Percentiles rank a stretch among this genome's conserved stretches.
Evolutionary conservation across 345 rosid genomes (phyloP).

Genomic region (Cardamine resedifolia): DNA sequence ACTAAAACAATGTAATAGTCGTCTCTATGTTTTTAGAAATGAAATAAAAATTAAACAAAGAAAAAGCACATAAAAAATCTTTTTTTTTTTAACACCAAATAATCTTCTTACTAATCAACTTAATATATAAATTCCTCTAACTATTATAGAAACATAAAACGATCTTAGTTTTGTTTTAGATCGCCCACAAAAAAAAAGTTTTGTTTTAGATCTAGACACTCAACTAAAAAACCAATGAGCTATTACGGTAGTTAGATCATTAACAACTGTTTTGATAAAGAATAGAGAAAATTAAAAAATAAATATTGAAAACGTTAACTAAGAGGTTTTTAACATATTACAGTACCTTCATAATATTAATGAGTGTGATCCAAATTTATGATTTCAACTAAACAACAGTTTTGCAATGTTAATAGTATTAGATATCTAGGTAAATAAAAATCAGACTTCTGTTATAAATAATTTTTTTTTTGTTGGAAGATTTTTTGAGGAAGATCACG

Average conservation of each 20-base stretch:
- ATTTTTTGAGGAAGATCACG: too few species aligned
- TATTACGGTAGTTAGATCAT: too few species aligned
- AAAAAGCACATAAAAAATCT: neutral
- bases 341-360: neutral
- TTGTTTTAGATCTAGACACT: too few species aligned
- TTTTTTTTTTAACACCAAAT: neutral
- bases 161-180: neutral
- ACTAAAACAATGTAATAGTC: neutral
- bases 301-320: neutral
- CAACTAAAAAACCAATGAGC: neutral
- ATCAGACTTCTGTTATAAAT: neutral
- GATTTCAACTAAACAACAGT: neutral
- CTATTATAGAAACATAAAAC: too few species aligned
- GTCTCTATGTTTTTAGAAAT: neutral
- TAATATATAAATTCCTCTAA: neutral
- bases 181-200: too few species aligned
- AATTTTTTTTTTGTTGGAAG: too few species aligned
- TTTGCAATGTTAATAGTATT: neutral
- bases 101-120: neutral
- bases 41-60: neutral
- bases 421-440: too few species aligned
- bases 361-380: neutral
- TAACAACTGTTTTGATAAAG: too few species aligned
- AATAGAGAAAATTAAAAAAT: too few species aligned
- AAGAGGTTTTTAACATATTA: neutral